These are phyloP conservation scores for Cytospora piceae DNA, from an alignment of 2,329 filamentous ascomycete species.

Conservation along the genomic window DNA sequence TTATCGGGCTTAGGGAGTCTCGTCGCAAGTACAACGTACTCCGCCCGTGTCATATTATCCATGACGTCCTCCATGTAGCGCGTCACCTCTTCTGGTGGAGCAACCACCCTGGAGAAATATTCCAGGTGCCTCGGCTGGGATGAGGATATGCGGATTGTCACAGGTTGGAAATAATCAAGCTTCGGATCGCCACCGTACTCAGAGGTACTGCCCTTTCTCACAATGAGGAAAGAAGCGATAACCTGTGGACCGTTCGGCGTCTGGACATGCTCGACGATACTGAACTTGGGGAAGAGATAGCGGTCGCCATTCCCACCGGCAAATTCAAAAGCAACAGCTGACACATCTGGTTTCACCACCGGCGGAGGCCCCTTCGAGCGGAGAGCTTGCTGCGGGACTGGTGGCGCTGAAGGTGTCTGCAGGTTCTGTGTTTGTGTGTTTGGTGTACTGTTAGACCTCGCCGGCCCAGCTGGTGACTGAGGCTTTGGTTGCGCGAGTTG, in stretches of 20 bases:
- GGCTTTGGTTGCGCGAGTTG: constrained; percentile 44
- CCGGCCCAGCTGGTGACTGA: constrained; percentile 29
- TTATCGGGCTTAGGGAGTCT: constrained; percentile 56
- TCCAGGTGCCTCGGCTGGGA: constrained; percentile 61
- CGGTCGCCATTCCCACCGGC: constrained; percentile 69
- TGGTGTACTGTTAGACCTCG: constrained; percentile 30
- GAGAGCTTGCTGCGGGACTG: constrained; percentile 54
- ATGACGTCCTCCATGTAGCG: constrained; percentile 73
- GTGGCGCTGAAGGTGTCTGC: constrained; percentile 22
- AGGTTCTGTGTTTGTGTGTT: constrained; percentile 28
- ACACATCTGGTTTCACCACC: constrained; percentile 60
- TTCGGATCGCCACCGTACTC: constrained; percentile 66
- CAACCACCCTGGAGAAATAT: constrained; percentile 63
- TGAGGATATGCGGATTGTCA: constrained; percentile 65
- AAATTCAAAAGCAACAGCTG: constrained; percentile 73
- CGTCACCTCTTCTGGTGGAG: constrained; percentile 64
- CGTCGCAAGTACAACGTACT: constrained; percentile 70
- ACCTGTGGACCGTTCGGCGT: constrained; percentile 60
- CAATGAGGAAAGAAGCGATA: constrained; percentile 76
- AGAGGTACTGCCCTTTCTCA: constrained; percentile 70
- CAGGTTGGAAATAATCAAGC: constrained; percentile 76
- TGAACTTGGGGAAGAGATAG: constrained; percentile 78
- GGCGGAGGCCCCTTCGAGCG: constrained; percentile 64
- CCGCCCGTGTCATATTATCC: constrained; percentile 69
- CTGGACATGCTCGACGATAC: constrained; percentile 70